phyloP scores from a whole-genome alignment of 306 rosid genomes.

The Corylus heterophylla region DNA sequence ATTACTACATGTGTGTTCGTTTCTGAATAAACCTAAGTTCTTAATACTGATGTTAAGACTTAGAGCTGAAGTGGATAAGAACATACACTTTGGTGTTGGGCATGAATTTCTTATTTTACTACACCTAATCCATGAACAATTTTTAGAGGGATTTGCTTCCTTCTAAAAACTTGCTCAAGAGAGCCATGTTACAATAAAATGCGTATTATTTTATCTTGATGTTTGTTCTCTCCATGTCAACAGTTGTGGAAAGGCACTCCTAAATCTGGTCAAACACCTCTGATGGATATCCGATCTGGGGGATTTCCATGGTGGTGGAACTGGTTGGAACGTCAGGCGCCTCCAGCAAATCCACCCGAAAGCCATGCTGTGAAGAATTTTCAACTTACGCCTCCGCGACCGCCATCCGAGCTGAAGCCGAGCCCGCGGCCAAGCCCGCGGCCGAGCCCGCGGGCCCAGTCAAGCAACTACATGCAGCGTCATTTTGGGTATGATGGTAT shows the following conservation, averaged over 20 bases:
- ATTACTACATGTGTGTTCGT: background rate
- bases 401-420: conserved; percentile 60
- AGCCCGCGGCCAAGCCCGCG: conserved; percentile 48
- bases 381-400: conserved; percentile 76
- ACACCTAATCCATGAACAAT: background rate
- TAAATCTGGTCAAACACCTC: conserved; percentile 61
- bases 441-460: conserved; percentile 61
- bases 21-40: background rate
- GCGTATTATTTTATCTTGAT: background rate
- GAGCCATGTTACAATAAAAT: background rate
- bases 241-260: conserved; percentile 88
- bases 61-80: no score
- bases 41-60: background rate
- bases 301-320: conserved; percentile 99
- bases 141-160: background rate
- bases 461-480: conserved; percentile 50
- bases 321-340: conserved; percentile 87
- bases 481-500: conserved; percentile 54
- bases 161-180: background rate
- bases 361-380: conserved; percentile 58
- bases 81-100: background rate
- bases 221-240: conserved; percentile 28
- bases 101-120: background rate
- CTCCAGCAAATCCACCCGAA: conserved; percentile 53
- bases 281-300: conserved; percentile 51